Evolutionary conservation across 2,329 filamentous ascomycete genomes (phyloP), one percentile per base, ranked within the genome.

Genomic region (Botrytis porri): DNA sequence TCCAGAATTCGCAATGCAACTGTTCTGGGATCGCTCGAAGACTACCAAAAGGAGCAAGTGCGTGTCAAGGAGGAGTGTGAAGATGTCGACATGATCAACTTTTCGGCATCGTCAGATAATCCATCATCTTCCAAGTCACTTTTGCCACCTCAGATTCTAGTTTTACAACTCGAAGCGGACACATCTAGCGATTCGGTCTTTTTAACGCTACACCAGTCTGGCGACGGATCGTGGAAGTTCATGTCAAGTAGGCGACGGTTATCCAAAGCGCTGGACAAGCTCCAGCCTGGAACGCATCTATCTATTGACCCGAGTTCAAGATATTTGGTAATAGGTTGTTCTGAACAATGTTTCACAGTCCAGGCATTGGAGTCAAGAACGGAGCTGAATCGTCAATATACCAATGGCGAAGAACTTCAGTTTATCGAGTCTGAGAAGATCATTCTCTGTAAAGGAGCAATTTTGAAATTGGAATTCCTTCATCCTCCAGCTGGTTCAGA

Each of bases 381-480:
- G 69, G 83, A 77, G 76, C 87, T 88, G 79, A 86, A 81, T 77
- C 80, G 77, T 77, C 89, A 83, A 79, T 91, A 86, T 78, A 80
- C 78, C 25, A 76, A 78, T 54, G 79, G 80, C 45, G 81, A 83
- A n/a, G 79, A 83, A 75, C 81, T 93, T 73, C 81, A 85, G 16
- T 92, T 92, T 2, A 86, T 97, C 73, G 85, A 85, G 74, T 81
- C 80, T 0, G 76, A 80, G 64, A 74, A 63, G 57, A 74, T 77
- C 8, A 43, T 79, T 32, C 71, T 74, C 18, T 84, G 94, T 12
- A 87, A 90, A 12, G 94, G 93, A 1, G 85, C 90, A n/a, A 93
- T 98, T 72, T 86, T 95, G 77, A 92, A 93, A 77, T 90, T 98
- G 85, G 92, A 94, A 35, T 99, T 98, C 76, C 85, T 99, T 4